These are phyloP conservation scores for Fusarium sp. DNA, from an alignment of 2,329 filamentous ascomycete species.

Conservation along the genomic window DNA sequence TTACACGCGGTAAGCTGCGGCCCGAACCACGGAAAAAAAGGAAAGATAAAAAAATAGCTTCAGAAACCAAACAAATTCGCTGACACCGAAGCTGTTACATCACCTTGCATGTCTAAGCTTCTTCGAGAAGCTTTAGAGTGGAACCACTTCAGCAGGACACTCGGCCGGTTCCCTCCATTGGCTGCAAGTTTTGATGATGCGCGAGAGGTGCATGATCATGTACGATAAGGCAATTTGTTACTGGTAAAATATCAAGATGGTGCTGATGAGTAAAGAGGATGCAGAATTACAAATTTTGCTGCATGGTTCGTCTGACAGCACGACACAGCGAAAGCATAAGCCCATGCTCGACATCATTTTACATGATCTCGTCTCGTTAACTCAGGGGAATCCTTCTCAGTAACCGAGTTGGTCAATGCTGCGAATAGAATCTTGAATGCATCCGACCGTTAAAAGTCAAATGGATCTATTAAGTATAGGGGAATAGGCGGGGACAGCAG, in stretches of 20 bases:
- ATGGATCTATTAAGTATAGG: constrained; percentile 25
- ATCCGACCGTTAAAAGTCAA: constrained; percentile 1
- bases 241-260: background rate
- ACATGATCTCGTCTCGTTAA: background rate
- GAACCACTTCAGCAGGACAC: constrained; percentile 23
- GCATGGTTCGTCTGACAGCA: background rate
- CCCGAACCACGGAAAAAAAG: background rate
- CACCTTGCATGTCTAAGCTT: constrained; percentile 42
- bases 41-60: background rate
- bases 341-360: background rate
- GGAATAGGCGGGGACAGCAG: constrained; percentile 12
- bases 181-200: constrained; percentile 8
- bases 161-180: constrained; percentile 35
- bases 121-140: constrained; percentile 17
- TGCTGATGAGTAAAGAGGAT: constrained; percentile 4
- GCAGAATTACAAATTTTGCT: background rate
- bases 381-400: constrained; percentile 15
- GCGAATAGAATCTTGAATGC: constrained; percentile 6
- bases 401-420: constrained; percentile 22
- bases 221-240: constrained; percentile 4
- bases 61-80: constrained; percentile 19
- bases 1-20: constrained; percentile 40
- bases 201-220: constrained; percentile 7
- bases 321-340: background rate
- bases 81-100: constrained; percentile 42